Conservation (phyloP, 345 rosid species). For the Ceriops decandra region DNA sequence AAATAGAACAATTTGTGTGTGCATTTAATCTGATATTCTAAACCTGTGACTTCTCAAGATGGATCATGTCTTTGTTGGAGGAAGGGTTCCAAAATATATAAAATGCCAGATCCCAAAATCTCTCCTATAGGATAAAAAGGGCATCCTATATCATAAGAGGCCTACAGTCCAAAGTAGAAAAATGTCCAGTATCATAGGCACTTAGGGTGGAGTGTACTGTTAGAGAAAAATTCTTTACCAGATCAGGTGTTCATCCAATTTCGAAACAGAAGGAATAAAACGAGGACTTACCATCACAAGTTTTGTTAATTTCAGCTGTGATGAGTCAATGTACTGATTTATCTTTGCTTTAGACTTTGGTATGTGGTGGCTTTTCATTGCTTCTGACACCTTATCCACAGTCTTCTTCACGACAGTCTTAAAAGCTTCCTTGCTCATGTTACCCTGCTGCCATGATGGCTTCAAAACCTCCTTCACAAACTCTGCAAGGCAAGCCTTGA, state of each 20-base stretch:
- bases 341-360: conserved; percentile 84
- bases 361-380: conserved; percentile 65
- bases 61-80: background rate
- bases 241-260: background rate
- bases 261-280: conserved; percentile 5
- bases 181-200: too few relatives aligned
- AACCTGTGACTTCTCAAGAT: background rate
- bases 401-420: conserved; percentile 89
- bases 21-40: background rate
- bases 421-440: conserved; percentile 94
- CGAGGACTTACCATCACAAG: conserved; percentile 72
- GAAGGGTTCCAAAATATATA: too few relatives aligned
- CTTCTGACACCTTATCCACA: conserved; percentile 80
- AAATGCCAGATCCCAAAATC: too few relatives aligned
- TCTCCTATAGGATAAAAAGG: too few relatives aligned
- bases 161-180: too few relatives aligned
- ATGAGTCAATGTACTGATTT: conserved; percentile 67
- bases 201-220: background rate
- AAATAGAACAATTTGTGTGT: too few relatives aligned
- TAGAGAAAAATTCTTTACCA: background rate
- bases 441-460: conserved; percentile 92
- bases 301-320: conserved; percentile 72
- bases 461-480: conserved; percentile 89
- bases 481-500: conserved; percentile 67
- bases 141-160: too few relatives aligned